A percentile compares a stretch with the other conserved stretches of the same genome.
phyloP scores from a whole-genome alignment of 176 grass and related monocot genomes.

The Ensete ventricosum region DNA sequence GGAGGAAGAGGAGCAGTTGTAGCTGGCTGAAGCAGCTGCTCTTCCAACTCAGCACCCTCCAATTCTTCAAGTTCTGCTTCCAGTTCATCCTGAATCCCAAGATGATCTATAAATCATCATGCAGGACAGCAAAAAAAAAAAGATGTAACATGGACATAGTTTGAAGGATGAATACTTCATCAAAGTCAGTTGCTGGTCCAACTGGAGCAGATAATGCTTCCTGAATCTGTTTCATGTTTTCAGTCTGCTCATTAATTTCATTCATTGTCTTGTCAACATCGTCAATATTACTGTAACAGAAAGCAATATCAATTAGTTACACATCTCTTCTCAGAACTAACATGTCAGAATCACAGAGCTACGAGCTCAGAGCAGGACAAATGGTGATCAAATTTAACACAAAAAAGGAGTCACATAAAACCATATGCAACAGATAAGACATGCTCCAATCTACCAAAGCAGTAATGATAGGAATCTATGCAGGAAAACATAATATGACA shows the following conservation, averaged over 20 bases:
- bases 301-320: too few relatives aligned
- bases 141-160: background rate
- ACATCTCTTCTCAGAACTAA: too few relatives aligned
- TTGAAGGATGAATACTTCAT: constrained; percentile 41
- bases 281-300: constrained; percentile 93
- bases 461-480: too few relatives aligned
- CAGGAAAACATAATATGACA: too few relatives aligned
- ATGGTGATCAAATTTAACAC: too few relatives aligned
- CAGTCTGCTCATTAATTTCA: constrained; percentile 94
- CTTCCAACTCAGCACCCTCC: constrained; percentile 76
- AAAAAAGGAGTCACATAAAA: too few relatives aligned
- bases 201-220: constrained; percentile 67
- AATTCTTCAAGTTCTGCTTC: constrained; percentile 87
- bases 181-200: constrained; percentile 80
- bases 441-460: too few relatives aligned
- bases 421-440: too few relatives aligned
- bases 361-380: too few relatives aligned
- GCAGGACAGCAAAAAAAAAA: background rate
- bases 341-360: too few relatives aligned
- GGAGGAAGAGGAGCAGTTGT: constrained; percentile 44
- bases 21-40: constrained; percentile 58
- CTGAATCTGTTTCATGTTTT: constrained; percentile 98
- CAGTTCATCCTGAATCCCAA: constrained; percentile 65
- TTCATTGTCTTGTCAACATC: constrained; percentile 95
- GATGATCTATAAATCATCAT: too few relatives aligned